Conservation (phyloP, 139 green algal species). For the Tetradesmus lagerheimii region DNA sequence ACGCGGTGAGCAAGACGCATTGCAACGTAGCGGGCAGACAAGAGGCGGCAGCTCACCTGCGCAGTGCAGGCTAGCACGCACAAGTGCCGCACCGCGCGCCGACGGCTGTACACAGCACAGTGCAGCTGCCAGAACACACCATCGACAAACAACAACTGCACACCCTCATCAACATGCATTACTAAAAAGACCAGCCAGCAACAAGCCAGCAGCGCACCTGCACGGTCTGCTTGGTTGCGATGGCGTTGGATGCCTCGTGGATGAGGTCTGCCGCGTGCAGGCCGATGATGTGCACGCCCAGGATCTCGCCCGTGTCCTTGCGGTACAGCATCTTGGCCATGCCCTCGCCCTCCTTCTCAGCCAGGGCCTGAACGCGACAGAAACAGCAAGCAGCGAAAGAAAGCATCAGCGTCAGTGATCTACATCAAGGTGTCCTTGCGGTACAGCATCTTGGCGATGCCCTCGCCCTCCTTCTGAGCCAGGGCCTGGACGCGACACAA, state of each 20-base stretch:
- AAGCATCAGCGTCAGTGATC: too few species aligned
- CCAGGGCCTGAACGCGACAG: conserved; percentile 80
- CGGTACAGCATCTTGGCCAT: conserved; percentile 98
- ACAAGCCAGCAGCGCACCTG: conserved; percentile 37
- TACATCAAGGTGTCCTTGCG: conserved; percentile 96
- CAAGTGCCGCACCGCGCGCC: too few species aligned
- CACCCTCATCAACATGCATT: too few species aligned
- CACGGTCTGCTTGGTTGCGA: conserved; percentile 90
- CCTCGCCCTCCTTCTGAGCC: conserved; percentile 97
- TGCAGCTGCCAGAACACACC: too few species aligned
- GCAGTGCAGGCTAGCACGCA: neutral
- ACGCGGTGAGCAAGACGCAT: neutral
- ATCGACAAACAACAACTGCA: too few species aligned
- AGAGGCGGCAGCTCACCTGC: neutral
- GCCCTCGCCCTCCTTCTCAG: conserved; percentile 98
- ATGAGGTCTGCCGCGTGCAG: conserved; percentile 99
- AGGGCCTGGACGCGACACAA: conserved; percentile 75
- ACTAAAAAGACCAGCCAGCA: neutral
- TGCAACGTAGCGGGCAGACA: neutral
- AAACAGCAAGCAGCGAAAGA: neutral
- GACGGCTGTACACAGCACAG: too few species aligned
- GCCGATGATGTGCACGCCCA: conserved; percentile 96
- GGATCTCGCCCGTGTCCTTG: conserved; percentile 97
- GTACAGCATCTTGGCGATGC: conserved; percentile 99
- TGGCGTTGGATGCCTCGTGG: conserved; percentile 98